Conservation (phyloP, 257 asterid species). For the Solanum megistacrolobum region DNA sequence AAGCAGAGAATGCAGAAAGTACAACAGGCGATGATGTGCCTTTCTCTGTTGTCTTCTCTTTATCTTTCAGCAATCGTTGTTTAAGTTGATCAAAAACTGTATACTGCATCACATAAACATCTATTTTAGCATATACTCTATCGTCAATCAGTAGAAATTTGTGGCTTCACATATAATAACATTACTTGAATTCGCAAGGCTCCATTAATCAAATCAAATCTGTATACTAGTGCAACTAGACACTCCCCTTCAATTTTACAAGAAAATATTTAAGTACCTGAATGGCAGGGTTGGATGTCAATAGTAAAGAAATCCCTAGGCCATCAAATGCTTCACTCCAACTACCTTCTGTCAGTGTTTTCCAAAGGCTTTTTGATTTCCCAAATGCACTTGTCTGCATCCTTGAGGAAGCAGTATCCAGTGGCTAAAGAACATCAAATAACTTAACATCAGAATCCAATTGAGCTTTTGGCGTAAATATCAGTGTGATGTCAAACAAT, state of each 20-base stretch:
- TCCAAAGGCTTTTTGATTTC: conserved; percentile 30
- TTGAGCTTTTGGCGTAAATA: neutral
- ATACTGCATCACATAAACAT: conserved; percentile 17
- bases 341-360: conserved; percentile 31
- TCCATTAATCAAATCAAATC: neutral
- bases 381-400: conserved; percentile 47
- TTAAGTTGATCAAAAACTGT: conserved; percentile 43
- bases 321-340: conserved; percentile 41
- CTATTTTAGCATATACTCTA: neutral
- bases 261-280: conserved; percentile 17
- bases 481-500: neutral
- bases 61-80: conserved; percentile 16
- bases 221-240: neutral
- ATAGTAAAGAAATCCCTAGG: conserved; percentile 34
- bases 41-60: neutral
- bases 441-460: neutral
- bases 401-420: conserved; percentile 40
- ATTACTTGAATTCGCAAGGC: neutral
- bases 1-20: conserved; percentile 39
- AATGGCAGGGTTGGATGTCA: conserved; percentile 45
- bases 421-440: conserved; percentile 15
- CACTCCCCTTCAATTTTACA: neutral
- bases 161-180: neutral
- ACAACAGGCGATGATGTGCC: conserved; percentile 14
- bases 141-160: neutral